Evolutionary conservation across 2,329 filamentous ascomycete genomes (phyloP), one percentile per base, ranked within the genome.

Genomic region (Fusarium euwallaceae): DNA sequence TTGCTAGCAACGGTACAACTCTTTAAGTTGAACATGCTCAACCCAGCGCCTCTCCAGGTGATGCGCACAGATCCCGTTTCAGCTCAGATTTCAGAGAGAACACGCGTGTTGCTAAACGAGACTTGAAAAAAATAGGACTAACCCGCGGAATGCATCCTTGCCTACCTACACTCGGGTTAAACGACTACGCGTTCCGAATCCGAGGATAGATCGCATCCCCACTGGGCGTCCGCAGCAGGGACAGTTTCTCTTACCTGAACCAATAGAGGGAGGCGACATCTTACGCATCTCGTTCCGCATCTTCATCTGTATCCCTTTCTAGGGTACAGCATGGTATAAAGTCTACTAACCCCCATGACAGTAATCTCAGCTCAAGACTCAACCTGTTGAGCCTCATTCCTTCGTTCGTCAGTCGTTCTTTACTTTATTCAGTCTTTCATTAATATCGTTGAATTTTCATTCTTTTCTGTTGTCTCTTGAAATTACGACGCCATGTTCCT

Each of bases 131-230:
- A 34, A 34, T 11, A 12, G 11, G 32, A 34, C 32, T 34, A 34
- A 34, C 32, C 32, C 32, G 32, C 24, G 24, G 24, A 53, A 17
- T 9, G 16, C 45, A 27, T 16, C 22, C 20, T 29, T n/a, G 16
- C 45, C 17, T 27, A 48, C 8, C 17, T 27, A 48, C 8, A 5
- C 48, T 59, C 34, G 34, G 20, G 10, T 59, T 59, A 37, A 37
- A 7, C 55, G 55, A 59, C 55, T 59, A 59, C 55, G 55, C 55
- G 55, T 34, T 17, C 55, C 55, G 55, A 59, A 59, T 39, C 32
- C 55, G 55, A 59, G 55, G n/a, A 39, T 37, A 32, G 34, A 37
- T 5, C 9, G 4, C 14, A 22, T 58, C 53, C 32, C 32, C 55
- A 59, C 55, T 8, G 17, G 55, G 16, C 55, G 10, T n/a, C 14